Evolutionary conservation across 2,329 filamentous ascomycete genomes (phyloP), one percentile per base, ranked within the genome.

Genomic region (Chaetomium sp.): DNA sequence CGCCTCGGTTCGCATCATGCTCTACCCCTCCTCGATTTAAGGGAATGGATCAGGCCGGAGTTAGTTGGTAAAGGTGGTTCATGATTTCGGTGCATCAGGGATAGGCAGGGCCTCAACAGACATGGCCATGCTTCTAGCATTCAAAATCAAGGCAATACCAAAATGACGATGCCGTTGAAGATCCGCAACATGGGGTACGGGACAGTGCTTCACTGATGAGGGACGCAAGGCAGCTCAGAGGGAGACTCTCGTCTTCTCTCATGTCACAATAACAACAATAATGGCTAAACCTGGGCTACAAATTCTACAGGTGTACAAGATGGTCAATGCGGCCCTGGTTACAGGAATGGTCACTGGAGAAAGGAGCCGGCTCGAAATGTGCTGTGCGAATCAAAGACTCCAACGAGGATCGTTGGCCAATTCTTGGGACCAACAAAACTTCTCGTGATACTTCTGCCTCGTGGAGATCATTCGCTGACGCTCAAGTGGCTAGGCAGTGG

Each of bases 11-110:
- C 90, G 93, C 83, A 88, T 97, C 83, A 97, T 97, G 93, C 87
- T 97, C 83, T 97, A 97, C 88, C 93, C 93, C 82, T 96, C 92
- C 79, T 93, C 92, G 85, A 95, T 97, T 90, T 97, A 94, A 70
- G 60, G 61, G 60, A 63, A 61, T 60, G 72, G 68, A 62, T 74
- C 74, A 78, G 80, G 79, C 79, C 78, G 83, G 83, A 85, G 83
- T 86, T 86, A 84, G 84, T 71, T 83, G 81, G 80, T 85, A 81
- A 81, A 80, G 81, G 82, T 81, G 83, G 83, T 85, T 86, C 79
- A 80, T 83, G 82, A 83, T 82, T 81, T 84, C 80, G 81, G 80
- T 82, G 80, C 81, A 82, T 84, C 80, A 79, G 80, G 72, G 68
- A 67, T 70, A 80, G 82, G 83, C 83, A 83, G 82, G 80, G 81